Evolutionary conservation across 2,329 filamentous ascomycete species (phyloP).

Genomic region (Ceratocystis colombiana): DNA sequence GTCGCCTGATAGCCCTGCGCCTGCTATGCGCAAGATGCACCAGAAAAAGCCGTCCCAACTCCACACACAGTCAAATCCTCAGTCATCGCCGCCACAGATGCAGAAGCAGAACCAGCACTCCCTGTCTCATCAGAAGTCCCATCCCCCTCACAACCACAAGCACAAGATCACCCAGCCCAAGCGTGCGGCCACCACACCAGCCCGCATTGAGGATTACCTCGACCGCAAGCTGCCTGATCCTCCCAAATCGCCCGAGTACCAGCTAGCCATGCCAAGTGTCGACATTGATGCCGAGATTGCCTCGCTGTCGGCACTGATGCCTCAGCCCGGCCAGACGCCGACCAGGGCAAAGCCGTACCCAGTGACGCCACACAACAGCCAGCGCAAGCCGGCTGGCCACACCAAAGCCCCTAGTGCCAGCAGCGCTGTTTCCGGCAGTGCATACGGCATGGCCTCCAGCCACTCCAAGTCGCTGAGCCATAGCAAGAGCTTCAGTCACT

Average conservation of each 20-base stretch:
- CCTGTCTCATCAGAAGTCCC: not conserved
- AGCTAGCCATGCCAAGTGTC: slow-evolving; percentile 1
- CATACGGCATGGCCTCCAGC: not conserved
- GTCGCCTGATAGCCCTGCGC: slow-evolving; percentile 8
- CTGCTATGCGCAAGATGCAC: slow-evolving; percentile 4
- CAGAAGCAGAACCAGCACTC: slow-evolving; percentile 7
- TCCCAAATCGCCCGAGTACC: slow-evolving; percentile 18
- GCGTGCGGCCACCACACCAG: slow-evolving; percentile 5
- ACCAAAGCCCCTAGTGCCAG: not conserved
- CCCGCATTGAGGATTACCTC: slow-evolving; percentile 17
- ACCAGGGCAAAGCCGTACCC: not conserved
- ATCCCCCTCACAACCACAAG: not conserved
- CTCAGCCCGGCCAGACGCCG: slow-evolving; percentile 5
- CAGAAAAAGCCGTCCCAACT: not conserved
- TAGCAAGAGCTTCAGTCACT: slow-evolving; percentile 13
- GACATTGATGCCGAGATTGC: slow-evolving; percentile 19
- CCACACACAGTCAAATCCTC: not conserved
- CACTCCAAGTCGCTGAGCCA: not conserved
- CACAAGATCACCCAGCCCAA: slow-evolving; percentile 1
- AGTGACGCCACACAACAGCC: not conserved
- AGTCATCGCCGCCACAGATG: not conserved
- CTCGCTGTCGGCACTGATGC: slow-evolving; percentile 6
- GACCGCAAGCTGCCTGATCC: slow-evolving; percentile 18
- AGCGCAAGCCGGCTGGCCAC: not conserved
- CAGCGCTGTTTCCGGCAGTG: not conserved